Base-by-base conservation (phyloP, 192 early-diverging fungal genomes). In the Entomortierella parvispora region DNA sequence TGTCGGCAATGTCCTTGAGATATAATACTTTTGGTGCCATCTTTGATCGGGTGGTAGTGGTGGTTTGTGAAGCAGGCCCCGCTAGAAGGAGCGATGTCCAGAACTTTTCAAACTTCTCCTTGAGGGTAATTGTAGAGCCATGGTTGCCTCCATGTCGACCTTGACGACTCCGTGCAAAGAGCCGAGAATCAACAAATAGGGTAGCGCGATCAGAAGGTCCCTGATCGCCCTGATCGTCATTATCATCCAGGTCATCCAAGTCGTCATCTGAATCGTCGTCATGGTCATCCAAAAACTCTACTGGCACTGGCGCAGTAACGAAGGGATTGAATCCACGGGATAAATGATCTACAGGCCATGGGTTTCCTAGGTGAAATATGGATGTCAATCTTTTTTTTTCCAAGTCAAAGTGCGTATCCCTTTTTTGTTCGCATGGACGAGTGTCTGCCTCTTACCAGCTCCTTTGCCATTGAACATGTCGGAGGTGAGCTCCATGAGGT, bases 401-500 rank as follows among this genome's bases (percentile, higher is more conserved):
- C 32, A 70, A 31, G 10, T 31, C 54, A 64, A 62, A 29, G 9
- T 33, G 37, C 42, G 28, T 37, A n/a, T 15, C 22, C 34, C 66
- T n/a, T n/a, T n/a, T n/a, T n/a, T n/a, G n/a, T n/a, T n/a, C n/a
- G n/a, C n/a, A n/a, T n/a, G n/a, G n/a, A n/a, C n/a, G n/a, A n/a
- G n/a, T n/a, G n/a, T n/a, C n/a, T n/a, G n/a, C n/a, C n/a, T n/a
- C 34, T n/a, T 55, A 68, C 69, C 43, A 42, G 31, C 22, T 20
- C 67, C 69, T 22, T 69, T 78, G 46, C 22, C 51, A 43, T 58
- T 72, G 65, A 80, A 82, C 55, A 79, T 82, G 42, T 81, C 82
- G 7, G 71, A 40, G 4, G 83, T 86, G n/a, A 87, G 78, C 11
- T 78, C 68, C 46, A 90, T 75, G 23, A 92, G 54, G 44, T 87